Base-by-base conservation (phyloP, 106 monocot species). In the Phalaenopsis equestris region DNA sequence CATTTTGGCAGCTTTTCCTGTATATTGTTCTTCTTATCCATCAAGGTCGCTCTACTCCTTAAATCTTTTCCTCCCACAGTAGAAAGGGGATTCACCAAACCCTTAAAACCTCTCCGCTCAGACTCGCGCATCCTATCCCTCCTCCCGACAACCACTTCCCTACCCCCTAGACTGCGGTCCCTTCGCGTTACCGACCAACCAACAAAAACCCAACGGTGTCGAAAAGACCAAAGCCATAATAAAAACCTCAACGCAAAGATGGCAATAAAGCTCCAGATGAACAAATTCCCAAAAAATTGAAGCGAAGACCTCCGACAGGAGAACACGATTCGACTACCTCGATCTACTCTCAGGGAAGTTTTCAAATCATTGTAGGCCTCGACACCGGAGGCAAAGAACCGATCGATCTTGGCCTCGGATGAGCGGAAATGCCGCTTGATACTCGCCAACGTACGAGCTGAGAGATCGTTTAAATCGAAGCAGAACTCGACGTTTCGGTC, bases 121-220 rank as follows among this genome's bases (percentile, higher is more conserved):
- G n/a, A 21, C 16, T 76, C 82, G 64, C 76, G 55, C 58, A 79
- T 45, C 30, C 48, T 73, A 15, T 38, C 19, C 58, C 81, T 76
- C 81, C 79, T 91, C 78, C 81, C 92, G 3, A 98, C 94, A 16
- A 94, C 92, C 19, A 98, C 92, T 83, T 98, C 97, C 47, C 86
- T 92, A 36, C 97, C 94, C 2, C 89, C 92, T 21, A 98, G 87
- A 80, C 97, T 98, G 67, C 97, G 88, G 46, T 98, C 97, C 81
- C 96, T 90, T 74, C 86, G 72, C 42, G 81, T 80, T 17, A 90
- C 84, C 58, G 70, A 61, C 75, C 68, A 45, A 6, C 57, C 80
- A 45, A 55, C 56, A 64, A 83, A 73, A 68, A 77, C 37, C 75
- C 89, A 30, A 79, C 61, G 41, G 24, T 76, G 41, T 48, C 42